Evolutionary conservation across 2,329 filamentous ascomycete species (phyloP).

Genomic region (Neonectria faginata): DNA sequence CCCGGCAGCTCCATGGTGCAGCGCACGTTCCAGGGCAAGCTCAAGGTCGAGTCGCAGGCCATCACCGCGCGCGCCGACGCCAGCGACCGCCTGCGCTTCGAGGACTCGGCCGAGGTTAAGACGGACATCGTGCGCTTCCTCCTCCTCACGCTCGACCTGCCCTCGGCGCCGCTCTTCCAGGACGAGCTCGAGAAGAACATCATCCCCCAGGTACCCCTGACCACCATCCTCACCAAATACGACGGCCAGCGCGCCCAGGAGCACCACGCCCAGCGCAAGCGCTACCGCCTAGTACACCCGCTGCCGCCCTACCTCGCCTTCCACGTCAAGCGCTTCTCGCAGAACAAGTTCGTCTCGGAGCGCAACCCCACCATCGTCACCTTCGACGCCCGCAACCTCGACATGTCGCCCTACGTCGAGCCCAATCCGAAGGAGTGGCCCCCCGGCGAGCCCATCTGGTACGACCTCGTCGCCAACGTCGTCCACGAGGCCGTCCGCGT

Average conservation of each 20-base stretch:
- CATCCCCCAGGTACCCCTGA: conserved; percentile 90
- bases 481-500: conserved; percentile 85
- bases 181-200: conserved; percentile 95
- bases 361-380: conserved; percentile 98
- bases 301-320: conserved; percentile 91
- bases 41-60: conserved; percentile 92
- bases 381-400: conserved; percentile 84
- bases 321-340: conserved; percentile 96
- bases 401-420: conserved; percentile 92
- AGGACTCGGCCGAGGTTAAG: conserved; percentile 86
- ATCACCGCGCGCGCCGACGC: conserved; percentile 93
- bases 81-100: conserved; percentile 89
- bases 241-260: conserved; percentile 90
- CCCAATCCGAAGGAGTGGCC: conserved; percentile 79
- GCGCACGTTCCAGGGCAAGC: conserved; percentile 89
- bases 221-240: conserved; percentile 89
- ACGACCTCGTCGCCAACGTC: conserved; percentile 96
- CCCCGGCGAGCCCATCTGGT: conserved; percentile 86
- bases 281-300: conserved; percentile 90
- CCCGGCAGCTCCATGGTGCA: conserved; percentile 89
- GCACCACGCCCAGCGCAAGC: conserved; percentile 86
- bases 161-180: conserved; percentile 92
- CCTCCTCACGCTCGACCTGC: conserved; percentile 92
- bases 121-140: conserved; percentile 84
- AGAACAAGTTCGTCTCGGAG: conserved; percentile 96